Base-by-base conservation (phyloP, 495 filamentous ascomycete genomes). In the Penicillium psychrofluorescens region DNA sequence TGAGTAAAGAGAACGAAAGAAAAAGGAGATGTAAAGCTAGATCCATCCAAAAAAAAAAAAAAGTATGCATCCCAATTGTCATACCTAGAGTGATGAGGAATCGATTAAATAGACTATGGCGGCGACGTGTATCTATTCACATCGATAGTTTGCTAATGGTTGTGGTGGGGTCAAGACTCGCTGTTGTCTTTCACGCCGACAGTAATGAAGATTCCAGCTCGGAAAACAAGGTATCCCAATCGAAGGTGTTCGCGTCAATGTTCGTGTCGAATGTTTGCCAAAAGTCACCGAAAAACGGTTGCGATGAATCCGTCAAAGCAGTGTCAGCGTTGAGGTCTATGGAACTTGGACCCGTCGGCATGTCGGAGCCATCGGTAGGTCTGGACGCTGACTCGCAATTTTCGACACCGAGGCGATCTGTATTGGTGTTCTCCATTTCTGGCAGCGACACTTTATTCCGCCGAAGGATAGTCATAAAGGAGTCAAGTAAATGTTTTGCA, bases 401-500 rank as follows among this genome's bases (percentile, higher is more conserved):
- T 11, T 45, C 30, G 4, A 8, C 9, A 4, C 16, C 15, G 1
- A n/a, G n/a, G 33, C 29, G 35, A 11, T 14, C 9, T 16, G 11
- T 11, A 9, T 14, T 29, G 7, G 8, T 35, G 13, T 30, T 33
- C 8, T 36, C 33, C 8, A 7, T 14, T 9, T 34, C 6, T 8
- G 51, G 35, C 2, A 45, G 15, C 1, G 51, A 41, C 8, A 63
- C 45, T 15, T 49, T 58, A 33, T 67, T 50, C 35, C 61, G 66
- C 7, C 41, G 43, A 9, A 67, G 41, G 27, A 68, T 44, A 5
- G 54, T 43, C 22, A 65, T 54, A 27, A 70, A 57, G 1, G 56
- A 59, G 29, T 65, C 59, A 8, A 66, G 46, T 11, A 70, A 49
- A 11, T 53, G 58, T 1, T 40, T 53, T n/a, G 65, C 58, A 11